These are phyloP conservation scores for Nicotiana otophora DNA, from an alignment of 257 asterid species.

Conservation along the genomic window DNA sequence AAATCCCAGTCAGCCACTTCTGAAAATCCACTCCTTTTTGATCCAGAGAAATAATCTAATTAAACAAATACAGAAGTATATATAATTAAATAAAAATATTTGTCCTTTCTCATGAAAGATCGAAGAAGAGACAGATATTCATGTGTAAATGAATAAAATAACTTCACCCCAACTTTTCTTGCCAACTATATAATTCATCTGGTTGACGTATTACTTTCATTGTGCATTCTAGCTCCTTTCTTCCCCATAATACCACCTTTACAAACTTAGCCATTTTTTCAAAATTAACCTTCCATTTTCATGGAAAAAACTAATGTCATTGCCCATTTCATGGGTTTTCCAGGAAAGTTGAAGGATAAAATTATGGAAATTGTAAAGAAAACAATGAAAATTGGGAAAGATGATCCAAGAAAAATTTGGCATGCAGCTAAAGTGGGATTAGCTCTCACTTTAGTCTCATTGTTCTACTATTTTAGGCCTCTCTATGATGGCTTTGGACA, in stretches of 20 bases:
- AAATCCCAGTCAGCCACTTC: constrained; percentile 7
- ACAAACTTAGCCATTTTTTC: not conserved
- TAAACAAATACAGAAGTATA: not conserved
- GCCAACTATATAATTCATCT: constrained; percentile 1
- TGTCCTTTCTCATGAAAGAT: constrained; percentile 6
- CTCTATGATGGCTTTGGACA: constrained; percentile 33
- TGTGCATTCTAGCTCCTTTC: not conserved
- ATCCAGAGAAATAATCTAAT: not conserved
- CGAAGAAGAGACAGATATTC: not conserved
- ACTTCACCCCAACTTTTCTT: not conserved
- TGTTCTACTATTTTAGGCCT: constrained; percentile 27
- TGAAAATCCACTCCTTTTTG: not conserved
- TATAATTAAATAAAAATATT: not conserved
- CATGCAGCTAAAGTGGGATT: constrained; percentile 39
- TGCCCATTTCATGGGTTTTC: not conserved
- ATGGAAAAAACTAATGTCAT: not conserved
- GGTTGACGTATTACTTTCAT: not conserved
- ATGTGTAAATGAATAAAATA: constrained; percentile 4
- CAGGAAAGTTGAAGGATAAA: constrained; percentile 8
- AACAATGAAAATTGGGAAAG: constrained; percentile 22
- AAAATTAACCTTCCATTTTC: not conserved
- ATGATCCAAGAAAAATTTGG: constrained; percentile 30
- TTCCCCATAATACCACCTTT: not conserved
- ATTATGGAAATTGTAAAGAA: not conserved
- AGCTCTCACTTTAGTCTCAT: constrained; percentile 31